Base-by-base conservation (phyloP, 1,139 yeast species). In the Zygoascus hellenicus region DNA sequence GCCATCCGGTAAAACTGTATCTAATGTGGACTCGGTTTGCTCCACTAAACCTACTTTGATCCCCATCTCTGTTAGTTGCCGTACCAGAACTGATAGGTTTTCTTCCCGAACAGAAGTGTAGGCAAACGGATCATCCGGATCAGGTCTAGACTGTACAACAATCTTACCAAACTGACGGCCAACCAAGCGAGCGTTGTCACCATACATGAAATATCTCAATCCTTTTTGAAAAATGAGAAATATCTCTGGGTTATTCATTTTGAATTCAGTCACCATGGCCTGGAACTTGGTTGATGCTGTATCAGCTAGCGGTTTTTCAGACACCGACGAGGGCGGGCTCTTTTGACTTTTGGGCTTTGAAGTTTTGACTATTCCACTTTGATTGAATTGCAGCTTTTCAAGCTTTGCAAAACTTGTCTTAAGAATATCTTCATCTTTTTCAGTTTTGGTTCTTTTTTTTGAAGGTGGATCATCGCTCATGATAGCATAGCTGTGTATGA, bases 181-280 rank as follows among this genome's bases (percentile, higher is more conserved):
- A 0, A 83, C 96, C 2, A 69, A 70, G 14, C 69, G 71, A 0
- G 97, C 97, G 66, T 90, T 97, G 47, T 80, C 75, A 0, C 95
- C 96, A 62, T 80, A 88, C 50, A 89, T 81, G 59, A 85, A 85
- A 67, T 81, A 92, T 64, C 88, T 88, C 66, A 92, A 92, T 0
- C 98, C 98, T 7, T 86, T 94, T 61, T 92, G 94, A 19, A 92
- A 74, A 0, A 92, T 80, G 6, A 92, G 69, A 1, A 92, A 57
- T 42, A 86, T 84, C 53, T 87, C 95, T 43, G 64, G 62, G 60
- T 90, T 70, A 1, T 66, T 62, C 3, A 65, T 58, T 57, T 88
- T 88, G 45, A 92, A 67, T 3, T 78, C 81, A 19, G 14, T 19
- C n/a, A 41, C 43, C 9, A 41, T 15, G 9, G 43, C n/a, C 17